These are phyloP conservation scores for Daldinia concentrica DNA, from an alignment of 495 filamentous ascomycete species.

Conservation along the genomic window DNA sequence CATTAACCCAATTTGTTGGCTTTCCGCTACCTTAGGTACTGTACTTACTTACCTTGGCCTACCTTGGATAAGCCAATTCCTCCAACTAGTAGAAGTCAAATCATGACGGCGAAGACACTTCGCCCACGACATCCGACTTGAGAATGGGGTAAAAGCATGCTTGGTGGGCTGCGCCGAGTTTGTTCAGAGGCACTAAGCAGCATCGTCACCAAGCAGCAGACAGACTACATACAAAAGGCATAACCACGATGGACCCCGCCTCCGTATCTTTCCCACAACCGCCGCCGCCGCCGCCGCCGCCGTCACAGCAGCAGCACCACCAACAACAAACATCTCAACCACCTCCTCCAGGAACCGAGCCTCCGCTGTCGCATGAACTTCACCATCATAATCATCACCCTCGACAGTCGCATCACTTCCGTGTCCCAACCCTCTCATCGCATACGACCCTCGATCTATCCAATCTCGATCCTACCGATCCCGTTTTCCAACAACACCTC, in stretches of 20 bases:
- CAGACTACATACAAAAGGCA: slow-evolving; percentile 36
- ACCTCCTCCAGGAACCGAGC: slow-evolving; percentile 18
- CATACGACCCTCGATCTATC: slow-evolving; percentile 53
- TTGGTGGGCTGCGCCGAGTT: slow-evolving; percentile 42
- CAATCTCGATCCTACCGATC: slow-evolving; percentile 47
- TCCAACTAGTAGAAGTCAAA: slow-evolving; percentile 16
- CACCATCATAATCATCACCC: slow-evolving; percentile 38
- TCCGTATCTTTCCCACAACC: slow-evolving; percentile 38
- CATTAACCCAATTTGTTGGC: slow-evolving; percentile 25
- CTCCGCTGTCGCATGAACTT: slow-evolving; percentile 33
- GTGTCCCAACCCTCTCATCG: slow-evolving; percentile 46
- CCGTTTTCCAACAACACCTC: slow-evolving; percentile 52
- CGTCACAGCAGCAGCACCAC: slow-evolving; percentile 1
- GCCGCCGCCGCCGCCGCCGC: slow-evolving; percentile 26
- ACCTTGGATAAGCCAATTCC: background rate
- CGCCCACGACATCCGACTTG: slow-evolving; percentile 40
- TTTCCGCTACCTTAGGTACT: background rate
- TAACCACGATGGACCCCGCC: slow-evolving; percentile 47
- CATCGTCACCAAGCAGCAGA: slow-evolving; percentile 13
- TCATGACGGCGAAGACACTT: slow-evolving; percentile 42
- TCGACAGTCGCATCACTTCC: slow-evolving; percentile 40
- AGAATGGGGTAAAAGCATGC: slow-evolving; percentile 43
- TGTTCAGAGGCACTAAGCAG: slow-evolving; percentile 40
- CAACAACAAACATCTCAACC: slow-evolving; percentile 9
- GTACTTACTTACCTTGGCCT: background rate